These are phyloP conservation scores for Starmerella stellata DNA, from an alignment of 805 yeast species.

Conservation along the genomic window DNA sequence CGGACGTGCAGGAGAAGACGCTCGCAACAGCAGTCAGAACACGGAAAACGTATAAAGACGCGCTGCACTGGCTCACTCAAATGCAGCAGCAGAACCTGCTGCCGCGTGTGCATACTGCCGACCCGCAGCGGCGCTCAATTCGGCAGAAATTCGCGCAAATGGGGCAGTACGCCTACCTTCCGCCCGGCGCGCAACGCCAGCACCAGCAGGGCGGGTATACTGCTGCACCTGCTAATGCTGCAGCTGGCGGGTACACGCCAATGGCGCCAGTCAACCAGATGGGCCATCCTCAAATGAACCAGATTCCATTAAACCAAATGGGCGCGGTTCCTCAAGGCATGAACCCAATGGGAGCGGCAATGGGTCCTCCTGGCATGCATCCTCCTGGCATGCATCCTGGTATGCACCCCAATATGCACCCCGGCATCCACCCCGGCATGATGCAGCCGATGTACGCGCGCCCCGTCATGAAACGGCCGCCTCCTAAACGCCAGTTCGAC, in stretches of 20 bases:
- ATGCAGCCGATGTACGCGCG: conserved; percentile 1
- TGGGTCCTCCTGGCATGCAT: conserved; percentile 1
- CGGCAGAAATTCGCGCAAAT: conserved; percentile 23
- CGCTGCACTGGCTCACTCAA: conserved; percentile 22
- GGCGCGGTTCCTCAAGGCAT: background rate
- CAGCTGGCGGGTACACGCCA: no score
- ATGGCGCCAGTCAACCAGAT: background rate
- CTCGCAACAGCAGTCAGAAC: conserved; percentile 19
- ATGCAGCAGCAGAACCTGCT: conserved; percentile 20
- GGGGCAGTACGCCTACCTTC: background rate
- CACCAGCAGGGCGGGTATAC: conserved; percentile 1
- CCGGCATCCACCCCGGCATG: conserved; percentile 2
- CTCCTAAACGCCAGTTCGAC: conserved; percentile 22
- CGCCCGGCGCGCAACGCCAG: background rate
- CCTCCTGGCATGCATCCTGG: background rate
- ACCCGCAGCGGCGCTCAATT: conserved; percentile 23
- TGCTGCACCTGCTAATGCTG: conserved; percentile 2
- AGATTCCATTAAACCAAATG: no score
- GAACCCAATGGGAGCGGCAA: background rate
- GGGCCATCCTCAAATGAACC: background rate
- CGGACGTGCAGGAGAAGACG: conserved; percentile 16
- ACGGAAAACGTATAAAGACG: conserved; percentile 21
- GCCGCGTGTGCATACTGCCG: conserved; percentile 8
- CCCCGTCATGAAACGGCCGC: conserved; percentile 3
- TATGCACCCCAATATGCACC: background rate